These are phyloP conservation scores for Vitis riparia DNA, from an alignment of 164 flowering plant species.

Conservation along the genomic window DNA sequence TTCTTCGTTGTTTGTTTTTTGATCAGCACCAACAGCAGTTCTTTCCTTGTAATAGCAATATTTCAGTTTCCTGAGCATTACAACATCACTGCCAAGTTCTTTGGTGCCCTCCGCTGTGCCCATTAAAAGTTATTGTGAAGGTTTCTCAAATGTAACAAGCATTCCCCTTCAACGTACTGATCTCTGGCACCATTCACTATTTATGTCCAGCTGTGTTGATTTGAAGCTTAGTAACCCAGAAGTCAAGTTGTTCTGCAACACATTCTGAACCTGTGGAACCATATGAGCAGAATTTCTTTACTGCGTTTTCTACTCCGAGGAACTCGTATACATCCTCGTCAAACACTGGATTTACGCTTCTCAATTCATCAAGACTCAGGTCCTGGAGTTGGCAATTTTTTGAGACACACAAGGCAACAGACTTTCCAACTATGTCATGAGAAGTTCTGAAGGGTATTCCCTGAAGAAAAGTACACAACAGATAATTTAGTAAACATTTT, in stretches of 20 bases:
- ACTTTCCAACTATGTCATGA: constrained; percentile 92
- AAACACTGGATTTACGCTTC: constrained; percentile 54
- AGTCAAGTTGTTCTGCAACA: constrained; percentile 67
- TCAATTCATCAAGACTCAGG: constrained; percentile 66
- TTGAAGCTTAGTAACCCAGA: constrained; percentile 63
- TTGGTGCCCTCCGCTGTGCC: no score
- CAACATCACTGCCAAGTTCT: no score
- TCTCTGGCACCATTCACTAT: no score
- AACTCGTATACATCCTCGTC: constrained; percentile 76
- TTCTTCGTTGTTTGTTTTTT: no score
- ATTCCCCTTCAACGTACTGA: no score
- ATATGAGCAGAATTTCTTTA: constrained; percentile 82
- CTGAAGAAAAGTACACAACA: constrained; percentile 37
- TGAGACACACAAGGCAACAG: constrained; percentile 74
- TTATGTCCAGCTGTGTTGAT: constrained; percentile 18
- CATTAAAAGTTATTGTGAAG: no score
- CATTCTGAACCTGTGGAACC: constrained; percentile 91
- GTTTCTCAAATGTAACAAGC: no score
- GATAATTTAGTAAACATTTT: neutral
- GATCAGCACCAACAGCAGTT: no score
- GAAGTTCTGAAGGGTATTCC: constrained; percentile 92
- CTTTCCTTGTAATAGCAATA: no score
- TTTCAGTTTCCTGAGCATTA: no score
- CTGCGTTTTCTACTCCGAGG: constrained; percentile 86
- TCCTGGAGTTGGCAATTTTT: constrained; percentile 69